Percentiles rank a stretch among this genome's conserved stretches.
Evolutionary conservation across 2,329 filamentous ascomycete genomes (phyloP).

Genomic region (Westerdykella sp.): DNA sequence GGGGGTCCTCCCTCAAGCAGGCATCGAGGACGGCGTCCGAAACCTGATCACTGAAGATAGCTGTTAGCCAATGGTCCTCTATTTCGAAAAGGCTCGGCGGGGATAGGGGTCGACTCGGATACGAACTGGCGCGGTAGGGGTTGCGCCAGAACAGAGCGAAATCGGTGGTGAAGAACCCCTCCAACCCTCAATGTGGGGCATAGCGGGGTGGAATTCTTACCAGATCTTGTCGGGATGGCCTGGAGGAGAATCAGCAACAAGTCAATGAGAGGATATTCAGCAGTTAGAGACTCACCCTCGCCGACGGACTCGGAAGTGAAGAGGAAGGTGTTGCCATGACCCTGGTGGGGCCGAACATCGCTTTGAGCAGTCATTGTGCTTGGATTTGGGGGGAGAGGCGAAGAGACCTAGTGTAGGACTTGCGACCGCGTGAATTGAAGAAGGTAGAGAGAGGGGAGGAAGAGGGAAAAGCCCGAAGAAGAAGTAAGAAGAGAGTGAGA

Average conservation of each 20-base stretch:
- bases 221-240: slow-evolving; percentile 90
- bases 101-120: neutral
- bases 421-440: slow-evolving; percentile 25
- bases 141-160: neutral
- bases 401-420: slow-evolving; percentile 33
- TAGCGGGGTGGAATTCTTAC: slow-evolving; percentile 33
- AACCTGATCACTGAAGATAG: slow-evolving; percentile 69
- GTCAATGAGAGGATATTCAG: neutral
- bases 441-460: neutral
- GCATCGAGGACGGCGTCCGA: slow-evolving; percentile 98
- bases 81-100: neutral
- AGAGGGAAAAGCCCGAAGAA: slow-evolving; percentile 3
- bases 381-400: slow-evolving; percentile 11
- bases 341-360: slow-evolving; percentile 7
- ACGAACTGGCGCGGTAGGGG: slow-evolving; percentile 1
- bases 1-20: slow-evolving; percentile 86
- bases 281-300: slow-evolving; percentile 19
- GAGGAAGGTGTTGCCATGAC: slow-evolving; percentile 34
- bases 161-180: neutral
- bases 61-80: slow-evolving; percentile 10
- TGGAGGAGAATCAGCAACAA: neutral
- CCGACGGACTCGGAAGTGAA: slow-evolving; percentile 51
- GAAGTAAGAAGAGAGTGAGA: slow-evolving; percentile 18
- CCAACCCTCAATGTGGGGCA: neutral
- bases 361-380: slow-evolving; percentile 22